phyloP scores from a whole-genome alignment of 208 protist species.

The Wallacemonas collosoma region DNA sequence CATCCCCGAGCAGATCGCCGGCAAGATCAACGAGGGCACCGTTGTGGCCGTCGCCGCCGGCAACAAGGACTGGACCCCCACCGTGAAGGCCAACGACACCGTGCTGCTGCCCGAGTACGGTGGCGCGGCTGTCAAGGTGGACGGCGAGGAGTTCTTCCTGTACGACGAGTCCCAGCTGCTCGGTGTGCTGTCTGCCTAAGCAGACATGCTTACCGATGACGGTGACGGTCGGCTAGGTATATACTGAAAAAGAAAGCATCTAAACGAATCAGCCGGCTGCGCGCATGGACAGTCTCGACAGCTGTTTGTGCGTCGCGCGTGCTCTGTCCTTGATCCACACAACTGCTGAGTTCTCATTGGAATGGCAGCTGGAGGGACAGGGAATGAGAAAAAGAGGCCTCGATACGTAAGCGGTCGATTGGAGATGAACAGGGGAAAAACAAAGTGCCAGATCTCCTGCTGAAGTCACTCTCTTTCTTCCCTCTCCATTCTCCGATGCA shows the following conservation, averaged over 20 bases:
- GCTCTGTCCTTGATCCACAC: no score
- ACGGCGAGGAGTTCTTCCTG: constrained; percentile 93
- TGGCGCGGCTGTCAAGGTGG: constrained; percentile 86
- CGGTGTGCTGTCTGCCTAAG: constrained; percentile 78
- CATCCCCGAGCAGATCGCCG: constrained; percentile 91
- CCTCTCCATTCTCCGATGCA: no score
- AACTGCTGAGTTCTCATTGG: no score
- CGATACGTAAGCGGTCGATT: no score
- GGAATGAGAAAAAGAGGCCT: no score
- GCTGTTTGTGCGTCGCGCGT: no score
- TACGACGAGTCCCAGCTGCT: constrained; percentile 90
- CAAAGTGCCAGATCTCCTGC: no score
- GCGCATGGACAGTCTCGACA: no score
- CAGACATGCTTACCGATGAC: not conserved
- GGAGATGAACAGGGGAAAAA: no score
- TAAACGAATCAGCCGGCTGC: no score
- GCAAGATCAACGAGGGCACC: constrained; percentile 93
- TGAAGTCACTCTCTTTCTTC: no score
- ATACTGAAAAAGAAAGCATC: not conserved
- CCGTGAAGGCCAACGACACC: constrained; percentile 88
- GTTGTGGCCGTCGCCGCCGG: constrained; percentile 88
- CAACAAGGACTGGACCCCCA: constrained; percentile 91
- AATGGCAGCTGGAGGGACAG: no score
- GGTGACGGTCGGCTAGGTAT: not conserved
- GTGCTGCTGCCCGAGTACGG: constrained; percentile 93